A percentile compares a stretch with the other conserved stretches of the same genome.
Evolutionary conservation across 257 asterid species (phyloP).

Genomic region (Cruciata laevipes): DNA sequence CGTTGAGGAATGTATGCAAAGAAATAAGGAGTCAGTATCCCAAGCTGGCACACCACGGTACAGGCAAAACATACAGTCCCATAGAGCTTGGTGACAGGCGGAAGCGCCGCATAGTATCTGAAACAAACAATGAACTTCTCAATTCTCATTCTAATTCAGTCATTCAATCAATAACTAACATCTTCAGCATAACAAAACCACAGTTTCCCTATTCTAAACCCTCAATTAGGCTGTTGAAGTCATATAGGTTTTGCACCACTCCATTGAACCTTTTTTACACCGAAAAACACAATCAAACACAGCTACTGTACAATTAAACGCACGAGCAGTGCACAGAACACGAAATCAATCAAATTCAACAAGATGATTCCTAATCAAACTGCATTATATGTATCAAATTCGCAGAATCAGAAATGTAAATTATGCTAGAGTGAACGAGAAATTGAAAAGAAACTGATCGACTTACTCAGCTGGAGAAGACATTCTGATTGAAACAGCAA

Average conservation of each 20-base stretch:
- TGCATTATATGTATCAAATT: not conserved
- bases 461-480: slow-evolving; percentile 92
- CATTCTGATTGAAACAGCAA: slow-evolving; percentile 38
- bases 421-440: not conserved
- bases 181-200: not conserved
- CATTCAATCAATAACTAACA: not conserved
- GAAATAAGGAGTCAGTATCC: slow-evolving; percentile 40
- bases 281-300: not conserved
- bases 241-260: no score
- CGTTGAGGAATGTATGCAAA: slow-evolving; percentile 48
- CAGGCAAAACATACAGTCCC: slow-evolving; percentile 72
- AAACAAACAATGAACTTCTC: slow-evolving; percentile 1
- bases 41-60: slow-evolving; percentile 56
- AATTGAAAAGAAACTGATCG: slow-evolving; percentile 8
- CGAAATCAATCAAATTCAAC: not conserved
- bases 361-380: not conserved
- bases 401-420: not conserved
- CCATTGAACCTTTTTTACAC: not conserved
- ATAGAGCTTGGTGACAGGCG: slow-evolving; percentile 84
- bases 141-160: not conserved
- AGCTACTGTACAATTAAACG: not conserved
- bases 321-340: not conserved
- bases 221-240: not conserved
- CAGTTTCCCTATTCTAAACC: not conserved
- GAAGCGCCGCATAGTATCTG: slow-evolving; percentile 87